Conservation (phyloP, 768 basidiomycete genomes). For the Dacryopinax primogenitus region DNA sequence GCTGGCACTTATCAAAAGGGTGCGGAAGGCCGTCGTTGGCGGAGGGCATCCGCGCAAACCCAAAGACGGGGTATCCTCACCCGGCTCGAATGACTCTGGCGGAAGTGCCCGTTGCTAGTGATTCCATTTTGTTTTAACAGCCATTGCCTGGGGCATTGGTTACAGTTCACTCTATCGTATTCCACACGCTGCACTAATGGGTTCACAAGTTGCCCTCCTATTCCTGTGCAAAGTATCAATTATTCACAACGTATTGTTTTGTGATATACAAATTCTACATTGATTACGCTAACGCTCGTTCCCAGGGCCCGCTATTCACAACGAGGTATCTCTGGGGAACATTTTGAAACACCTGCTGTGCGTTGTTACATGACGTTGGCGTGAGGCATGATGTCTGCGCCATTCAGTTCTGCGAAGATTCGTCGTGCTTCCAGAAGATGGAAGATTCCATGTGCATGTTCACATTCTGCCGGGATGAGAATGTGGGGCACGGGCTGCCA, state of each 20-base stretch:
- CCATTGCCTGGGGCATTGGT: background rate
- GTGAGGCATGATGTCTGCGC: background rate
- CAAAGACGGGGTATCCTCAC: background rate
- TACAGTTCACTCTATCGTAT: background rate
- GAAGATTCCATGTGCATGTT: background rate
- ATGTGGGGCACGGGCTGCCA: background rate
- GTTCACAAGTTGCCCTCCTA: background rate
- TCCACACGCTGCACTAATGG: background rate
- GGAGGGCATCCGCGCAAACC: slow-evolving; percentile 5
- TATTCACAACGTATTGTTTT: background rate
- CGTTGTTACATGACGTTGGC: background rate
- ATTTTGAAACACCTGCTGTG: background rate
- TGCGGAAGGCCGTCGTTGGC: slow-evolving; percentile 3
- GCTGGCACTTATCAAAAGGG: slow-evolving; percentile 6
- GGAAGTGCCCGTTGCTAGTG: background rate
- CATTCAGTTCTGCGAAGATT: background rate
- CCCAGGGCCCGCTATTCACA: background rate
- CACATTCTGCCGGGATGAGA: slow-evolving; percentile 5
- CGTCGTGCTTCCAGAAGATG: background rate
- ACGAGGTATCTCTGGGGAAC: background rate
- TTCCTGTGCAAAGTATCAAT: background rate
- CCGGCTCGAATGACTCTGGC: background rate
- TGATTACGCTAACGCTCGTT: background rate
- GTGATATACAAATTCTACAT: background rate
- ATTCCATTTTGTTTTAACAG: background rate